Base-by-base conservation (phyloP, 2,329 filamentous ascomycete genomes). In the Pseudocercospora macadamiae region DNA sequence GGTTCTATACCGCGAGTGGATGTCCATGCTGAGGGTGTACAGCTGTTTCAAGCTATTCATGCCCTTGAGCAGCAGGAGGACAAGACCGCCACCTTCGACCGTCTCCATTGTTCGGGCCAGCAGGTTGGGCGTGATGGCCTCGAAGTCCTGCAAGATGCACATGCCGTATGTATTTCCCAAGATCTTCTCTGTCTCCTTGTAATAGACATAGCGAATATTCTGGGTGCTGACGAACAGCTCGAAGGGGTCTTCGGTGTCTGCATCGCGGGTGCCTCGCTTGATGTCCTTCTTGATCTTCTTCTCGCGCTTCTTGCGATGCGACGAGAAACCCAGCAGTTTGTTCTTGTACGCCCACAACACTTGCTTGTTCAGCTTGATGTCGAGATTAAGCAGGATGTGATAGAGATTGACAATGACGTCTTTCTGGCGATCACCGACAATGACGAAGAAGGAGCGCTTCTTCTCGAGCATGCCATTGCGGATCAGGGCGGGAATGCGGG, bases 151-250 rank as follows among this genome's bases (percentile, higher is more conserved):
- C 67, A 99, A 79, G 65, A 99, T 96, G 75, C 92, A 97, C 91
- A 97, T 97, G 73, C 93, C 93, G 73, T 95, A 99, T 42, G 95
- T 99, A 75, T 97, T 96, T 74, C 95, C 95, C 57, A 97, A 78
- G 72, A 99, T 97, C 82, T 97, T 97, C 71, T 99, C 95, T 25
- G 95, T 97, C 80, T 99, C 95, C 79, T 99, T 99, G 82, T 99
- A 99, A 83, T 96, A 99, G 58, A 95, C 91, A 84, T 99, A 99
- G 76, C 95, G 90, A 74, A 99, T 96, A 76, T 97, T 92, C 79
- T 97, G 90, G 57, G 96, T 87, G 59, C 92, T 95, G 69, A 97
- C 89, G 78, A 97, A 99, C 55, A 97, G 85, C 78, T 99, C 95
- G 80, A 99, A 99, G 0, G 95, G 90, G 73, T 99, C 95, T 73